Base-by-base conservation (phyloP, 139 green algal species). In the Bryopsis sp. region DNA sequence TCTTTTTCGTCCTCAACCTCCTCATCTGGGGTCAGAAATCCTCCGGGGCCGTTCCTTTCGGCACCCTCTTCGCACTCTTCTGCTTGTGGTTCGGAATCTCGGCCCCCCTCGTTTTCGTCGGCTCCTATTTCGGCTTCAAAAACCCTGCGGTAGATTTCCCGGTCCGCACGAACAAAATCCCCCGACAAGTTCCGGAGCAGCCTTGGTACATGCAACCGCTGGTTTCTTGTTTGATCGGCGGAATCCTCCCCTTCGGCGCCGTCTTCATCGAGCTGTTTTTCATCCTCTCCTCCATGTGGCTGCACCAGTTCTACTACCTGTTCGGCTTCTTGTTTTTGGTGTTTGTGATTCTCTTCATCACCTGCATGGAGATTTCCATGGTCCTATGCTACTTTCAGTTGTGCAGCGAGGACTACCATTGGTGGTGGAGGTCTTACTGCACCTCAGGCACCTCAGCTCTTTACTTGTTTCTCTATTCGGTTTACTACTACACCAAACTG, bases 191-290 rank as follows among this genome's bases (percentile, higher is more conserved):
- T 38, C 94, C 94, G 0, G 86, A 96, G 72, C 93, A 98, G 84
- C 88, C 92, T 2, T 97, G 87, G 89, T 98, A 97, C 83, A 96
- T 97, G 93, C 79, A 92, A 72, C 85, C 88, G 0, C 47, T 89
- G 50, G 94, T 97, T 73, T 91, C 82, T 32, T 85, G 95, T 48
- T 70, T 98, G 3, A 84, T 98, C 60, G 94, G 91, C 22, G 94
- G 94, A 63, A 90, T 99, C 66, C 85, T 99, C 74, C 94, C 94
- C 1, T 99, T 99, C 77, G 94, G 94, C 39, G 94, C 94, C 1
- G 94, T 99, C 15, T 99, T 99, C 86, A 99, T 99, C 63, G 94
- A 98, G 82, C 87, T 98, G 19, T 99, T 98, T 81, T 99, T 98
- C 85, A 97, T 98, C 80, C 85, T 99, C 19, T 96, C 92, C 2